Base-by-base conservation (phyloP, 805 yeast species). In the Yarrowia yakushimensis region DNA sequence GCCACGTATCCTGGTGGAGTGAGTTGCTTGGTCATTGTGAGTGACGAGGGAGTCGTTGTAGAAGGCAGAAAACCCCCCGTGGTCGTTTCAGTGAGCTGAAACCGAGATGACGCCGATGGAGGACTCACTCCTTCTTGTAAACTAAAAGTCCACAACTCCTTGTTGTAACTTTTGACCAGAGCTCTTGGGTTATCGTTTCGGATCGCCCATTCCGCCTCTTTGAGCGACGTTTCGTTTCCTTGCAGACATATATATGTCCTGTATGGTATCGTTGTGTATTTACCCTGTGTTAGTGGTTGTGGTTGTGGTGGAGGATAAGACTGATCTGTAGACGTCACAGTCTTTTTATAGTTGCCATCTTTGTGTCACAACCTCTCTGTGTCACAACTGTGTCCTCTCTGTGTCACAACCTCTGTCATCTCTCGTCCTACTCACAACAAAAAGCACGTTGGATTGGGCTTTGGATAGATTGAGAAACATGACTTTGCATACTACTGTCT, bases 71-170 rank as follows among this genome's bases (percentile, higher is more conserved):
- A 68, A 13, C 67, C 45, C 1, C 73, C 73, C 17, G 70, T 68
- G 2, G 71, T 63, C 2, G 69, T 70, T 57, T 70, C 73, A 17
- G 63, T 63, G n/a, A 70, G 63, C 10, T 65, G 62, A 41, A 63
- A 66, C 39, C 45, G 27, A n/a, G 55, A 59, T 17, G 50, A 42
- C 6, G 71, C 69, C 0, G 30, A 43, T 0, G 71, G 70, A 10
- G 69, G 63, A 9, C 60, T 37, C 4, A 34, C 46, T 3, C 57
- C 39, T 25, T 64, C 66, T 12, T 42, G 27, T 3, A 66, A 23
- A 2, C 70, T 64, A 61, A 70, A 70, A 2, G 68, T 67, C 73
- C 73, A 70, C n/a, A 70, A 64, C 63, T 70, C 72, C 18, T 65
- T 68, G 39, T 66, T 64, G 27, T 60, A 27, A 12, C 65, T 43